Evolutionary conservation across 257 asterid species (phyloP).

Genomic region (Rubia yunnanensis): DNA sequence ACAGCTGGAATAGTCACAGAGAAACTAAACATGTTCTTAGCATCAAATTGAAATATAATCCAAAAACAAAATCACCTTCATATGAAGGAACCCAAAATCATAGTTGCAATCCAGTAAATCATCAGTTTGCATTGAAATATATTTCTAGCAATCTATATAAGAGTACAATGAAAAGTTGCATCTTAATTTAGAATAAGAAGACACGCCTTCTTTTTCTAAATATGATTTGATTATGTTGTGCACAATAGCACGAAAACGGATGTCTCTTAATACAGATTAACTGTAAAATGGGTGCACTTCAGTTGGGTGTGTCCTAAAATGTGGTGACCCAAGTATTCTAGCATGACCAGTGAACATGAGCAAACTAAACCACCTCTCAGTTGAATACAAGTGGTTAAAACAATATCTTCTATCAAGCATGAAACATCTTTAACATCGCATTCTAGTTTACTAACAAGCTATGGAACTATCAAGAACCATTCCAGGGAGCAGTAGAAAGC

Average conservation of each 20-base stretch:
- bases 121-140: not conserved
- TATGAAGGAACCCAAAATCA: conserved; percentile 94
- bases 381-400: not conserved
- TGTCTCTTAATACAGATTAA: no score
- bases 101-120: conserved; percentile 28
- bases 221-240: no score
- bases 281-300: not conserved
- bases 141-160: not conserved
- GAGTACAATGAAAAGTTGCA: not conserved
- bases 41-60: not conserved
- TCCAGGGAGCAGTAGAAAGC: not conserved
- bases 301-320: not conserved
- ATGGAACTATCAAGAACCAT: not conserved
- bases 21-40: not conserved
- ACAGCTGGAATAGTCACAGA: no score
- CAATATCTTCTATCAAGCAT: not conserved
- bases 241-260: no score
- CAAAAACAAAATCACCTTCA: conserved; percentile 58
- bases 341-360: not conserved
- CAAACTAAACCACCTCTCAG: no score
- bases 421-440: not conserved
- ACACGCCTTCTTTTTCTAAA: no score
- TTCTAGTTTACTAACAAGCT: not conserved
- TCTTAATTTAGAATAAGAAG: no score
- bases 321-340: not conserved